Conservation (phyloP, 352 stramenopile species). For the Blastocystis sp. region DNA sequence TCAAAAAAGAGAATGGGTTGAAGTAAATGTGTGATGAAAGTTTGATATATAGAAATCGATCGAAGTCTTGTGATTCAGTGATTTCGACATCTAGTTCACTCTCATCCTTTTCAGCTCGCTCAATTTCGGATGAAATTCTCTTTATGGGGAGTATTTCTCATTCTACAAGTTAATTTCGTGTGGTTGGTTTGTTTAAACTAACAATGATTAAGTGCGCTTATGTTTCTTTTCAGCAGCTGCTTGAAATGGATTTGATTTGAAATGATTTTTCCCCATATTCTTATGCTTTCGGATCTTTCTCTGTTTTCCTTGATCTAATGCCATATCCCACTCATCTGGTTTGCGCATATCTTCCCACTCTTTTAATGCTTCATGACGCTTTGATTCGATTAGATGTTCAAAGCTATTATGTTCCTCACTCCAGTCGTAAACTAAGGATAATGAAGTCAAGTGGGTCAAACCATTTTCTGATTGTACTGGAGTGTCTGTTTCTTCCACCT, state of each 20-base stretch:
- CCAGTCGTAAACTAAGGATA: constrained; percentile 9
- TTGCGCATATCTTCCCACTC: constrained; percentile 55
- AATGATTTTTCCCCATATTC: neutral
- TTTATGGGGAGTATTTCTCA: neutral
- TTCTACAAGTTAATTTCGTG: neutral
- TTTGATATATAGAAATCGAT: constrained; percentile 20
- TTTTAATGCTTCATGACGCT: neutral
- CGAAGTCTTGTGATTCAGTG: constrained; percentile 5
- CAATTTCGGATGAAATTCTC: constrained; percentile 46
- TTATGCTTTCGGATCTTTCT: constrained; percentile 34
- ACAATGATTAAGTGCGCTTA: neutral
- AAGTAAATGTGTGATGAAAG: neutral
- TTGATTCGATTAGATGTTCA: neutral
- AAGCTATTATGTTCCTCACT: neutral
- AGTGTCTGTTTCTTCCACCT: neutral
- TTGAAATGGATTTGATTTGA: constrained; percentile 42
- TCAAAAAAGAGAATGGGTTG: neutral
- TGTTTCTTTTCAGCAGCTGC: constrained; percentile 6
- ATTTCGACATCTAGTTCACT: neutral
- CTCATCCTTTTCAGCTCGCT: neutral
- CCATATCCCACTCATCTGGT: constrained; percentile 55
- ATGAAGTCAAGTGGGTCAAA: neutral
- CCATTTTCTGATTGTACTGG: neutral
- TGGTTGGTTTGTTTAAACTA: neutral
- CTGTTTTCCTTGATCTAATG: constrained; percentile 27